Conservation (phyloP, 129 eudicot species). For the Artemisia annua region DNA sequence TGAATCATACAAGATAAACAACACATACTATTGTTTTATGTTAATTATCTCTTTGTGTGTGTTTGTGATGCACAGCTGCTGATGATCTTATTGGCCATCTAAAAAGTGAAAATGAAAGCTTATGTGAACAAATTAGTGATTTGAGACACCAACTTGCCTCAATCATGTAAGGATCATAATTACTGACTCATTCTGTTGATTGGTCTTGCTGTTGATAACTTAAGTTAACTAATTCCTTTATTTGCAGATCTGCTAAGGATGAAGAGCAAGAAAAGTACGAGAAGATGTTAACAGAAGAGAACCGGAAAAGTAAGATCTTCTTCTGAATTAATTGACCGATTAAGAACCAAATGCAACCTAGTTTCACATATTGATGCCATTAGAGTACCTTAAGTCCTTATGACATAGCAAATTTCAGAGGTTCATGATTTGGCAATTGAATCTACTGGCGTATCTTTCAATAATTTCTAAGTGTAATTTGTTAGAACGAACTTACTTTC, state of each 20-base stretch:
- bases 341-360: neutral
- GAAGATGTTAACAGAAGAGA: constrained; percentile 62
- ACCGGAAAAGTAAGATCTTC: constrained; percentile 59
- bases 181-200: constrained; percentile 7
- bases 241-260: constrained; percentile 67
- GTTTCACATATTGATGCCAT: neutral
- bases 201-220: neutral
- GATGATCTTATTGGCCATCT: constrained; percentile 64
- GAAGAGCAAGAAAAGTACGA: constrained; percentile 50
- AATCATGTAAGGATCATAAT: constrained; percentile 55
- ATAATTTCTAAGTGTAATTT: neutral
- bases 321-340: neutral
- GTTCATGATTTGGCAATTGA: too few relatives aligned
- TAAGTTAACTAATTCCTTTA: constrained; percentile 11
- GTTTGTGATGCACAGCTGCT: constrained; percentile 68
- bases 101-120: constrained; percentile 54
- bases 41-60: constrained; percentile 13
- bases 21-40: too few relatives aligned
- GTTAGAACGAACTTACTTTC: neutral
- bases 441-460: too few relatives aligned
- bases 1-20: too few relatives aligned
- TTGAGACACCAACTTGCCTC: constrained; percentile 54
- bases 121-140: constrained; percentile 51
- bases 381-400: neutral
- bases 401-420: too few relatives aligned